A percentile compares a stretch with the other conserved stretches of the same genome.
Evolutionary conservation across 1,284 basidiomycete genomes (phyloP).

Genomic region (Xerocomus amazonicus): DNA sequence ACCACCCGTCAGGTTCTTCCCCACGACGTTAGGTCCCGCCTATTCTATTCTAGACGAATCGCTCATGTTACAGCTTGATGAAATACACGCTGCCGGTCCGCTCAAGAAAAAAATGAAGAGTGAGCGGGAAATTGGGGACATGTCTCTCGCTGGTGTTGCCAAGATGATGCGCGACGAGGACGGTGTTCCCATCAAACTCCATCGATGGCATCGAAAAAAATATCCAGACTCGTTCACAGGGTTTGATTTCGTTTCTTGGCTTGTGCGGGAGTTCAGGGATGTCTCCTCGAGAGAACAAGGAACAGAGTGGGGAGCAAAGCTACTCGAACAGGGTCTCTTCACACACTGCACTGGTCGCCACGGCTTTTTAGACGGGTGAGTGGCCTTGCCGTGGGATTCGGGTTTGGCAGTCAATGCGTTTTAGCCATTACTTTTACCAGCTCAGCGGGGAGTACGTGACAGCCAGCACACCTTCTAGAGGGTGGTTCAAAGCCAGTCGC

Average conservation of each 20-base stretch:
- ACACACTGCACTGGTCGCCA: slow-evolving; percentile 78
- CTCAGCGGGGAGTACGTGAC: slow-evolving; percentile 73
- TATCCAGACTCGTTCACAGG: slow-evolving; percentile 84
- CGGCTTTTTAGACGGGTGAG: slow-evolving; percentile 81
- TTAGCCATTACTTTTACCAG: slow-evolving; percentile 82
- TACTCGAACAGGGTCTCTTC: slow-evolving; percentile 78
- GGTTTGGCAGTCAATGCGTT: slow-evolving; percentile 7
- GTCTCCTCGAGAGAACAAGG: slow-evolving; percentile 77
- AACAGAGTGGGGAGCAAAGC: slow-evolving; percentile 70
- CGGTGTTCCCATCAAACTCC: slow-evolving; percentile 71
- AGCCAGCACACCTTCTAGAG: slow-evolving; percentile 58
- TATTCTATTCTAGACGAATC: slow-evolving; percentile 75
- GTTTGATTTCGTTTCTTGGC: slow-evolving; percentile 83
- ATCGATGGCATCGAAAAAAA: slow-evolving; percentile 67
- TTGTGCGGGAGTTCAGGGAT: slow-evolving; percentile 82
- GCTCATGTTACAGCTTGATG: slow-evolving; percentile 74
- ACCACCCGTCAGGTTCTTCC: slow-evolving; percentile 65
- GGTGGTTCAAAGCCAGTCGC: slow-evolving; percentile 57
- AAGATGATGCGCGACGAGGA: slow-evolving; percentile 79
- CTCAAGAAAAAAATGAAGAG: slow-evolving; percentile 74
- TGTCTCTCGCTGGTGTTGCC: slow-evolving; percentile 59
- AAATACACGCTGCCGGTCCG: slow-evolving; percentile 72
- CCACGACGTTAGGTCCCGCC: slow-evolving; percentile 79
- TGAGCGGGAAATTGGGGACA: slow-evolving; percentile 64
- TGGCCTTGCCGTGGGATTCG: slow-evolving; percentile 3